Percentiles rank a stretch among this genome's conserved stretches.
Evolutionary conservation across 176 grass and related monocot species (phyloP).

Genomic region (Aechmea fasciata): DNA sequence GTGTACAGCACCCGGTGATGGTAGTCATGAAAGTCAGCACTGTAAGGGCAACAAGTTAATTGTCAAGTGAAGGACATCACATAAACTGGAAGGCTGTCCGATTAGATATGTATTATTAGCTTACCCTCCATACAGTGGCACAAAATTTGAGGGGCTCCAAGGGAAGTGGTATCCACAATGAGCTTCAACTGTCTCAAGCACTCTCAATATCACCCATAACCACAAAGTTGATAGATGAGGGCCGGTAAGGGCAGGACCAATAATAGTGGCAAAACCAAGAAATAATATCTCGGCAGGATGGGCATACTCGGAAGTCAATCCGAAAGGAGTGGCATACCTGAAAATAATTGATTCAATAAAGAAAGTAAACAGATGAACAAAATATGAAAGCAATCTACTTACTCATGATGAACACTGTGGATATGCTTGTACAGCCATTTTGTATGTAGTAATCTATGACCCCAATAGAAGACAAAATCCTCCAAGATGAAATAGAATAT

Average conservation of each 20-base stretch:
- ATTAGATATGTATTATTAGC: conserved; percentile 3
- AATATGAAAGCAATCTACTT: conserved; percentile 13
- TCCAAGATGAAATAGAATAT: conserved; percentile 89
- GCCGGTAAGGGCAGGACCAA: conserved; percentile 79
- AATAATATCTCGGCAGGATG: conserved; percentile 92
- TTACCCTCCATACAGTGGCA: conserved; percentile 90
- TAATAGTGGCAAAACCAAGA: conserved; percentile 76
- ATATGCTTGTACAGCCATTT: conserved; percentile 93
- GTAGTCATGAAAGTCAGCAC: conserved; percentile 1
- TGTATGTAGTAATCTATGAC: conserved; percentile 77
- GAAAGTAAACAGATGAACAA: conserved; percentile 3
- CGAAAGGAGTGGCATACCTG: conserved; percentile 91
- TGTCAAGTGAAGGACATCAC: not conserved
- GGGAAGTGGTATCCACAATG: conserved; percentile 90
- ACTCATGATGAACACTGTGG: conserved; percentile 86
- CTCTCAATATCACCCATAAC: conserved; percentile 84
- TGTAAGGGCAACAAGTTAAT: not conserved
- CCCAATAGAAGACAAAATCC: conserved; percentile 98
- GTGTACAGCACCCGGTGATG: not conserved
- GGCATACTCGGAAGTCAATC: conserved; percentile 84
- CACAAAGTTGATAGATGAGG: conserved; percentile 84
- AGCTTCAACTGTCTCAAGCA: conserved; percentile 85
- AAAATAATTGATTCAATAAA: not conserved
- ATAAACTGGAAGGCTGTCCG: not conserved
- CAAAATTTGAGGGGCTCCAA: conserved; percentile 92